Conservation (phyloP, 345 rosid species). For the Populus davidiana region DNA sequence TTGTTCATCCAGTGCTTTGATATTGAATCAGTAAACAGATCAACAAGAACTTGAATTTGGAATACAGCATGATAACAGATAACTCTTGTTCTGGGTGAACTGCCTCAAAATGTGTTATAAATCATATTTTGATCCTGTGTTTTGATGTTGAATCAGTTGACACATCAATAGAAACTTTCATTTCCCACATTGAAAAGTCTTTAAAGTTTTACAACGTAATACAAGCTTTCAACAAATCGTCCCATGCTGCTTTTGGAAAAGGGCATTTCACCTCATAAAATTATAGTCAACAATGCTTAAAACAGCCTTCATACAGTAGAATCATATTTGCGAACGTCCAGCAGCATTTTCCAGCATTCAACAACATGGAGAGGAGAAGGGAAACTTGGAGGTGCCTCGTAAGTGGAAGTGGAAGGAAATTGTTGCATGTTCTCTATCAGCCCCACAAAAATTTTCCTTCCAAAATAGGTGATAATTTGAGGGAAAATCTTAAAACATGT, state of each 20-base stretch:
- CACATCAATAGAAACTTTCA: neutral
- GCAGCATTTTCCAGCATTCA: neutral
- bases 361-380: neutral
- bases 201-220: neutral
- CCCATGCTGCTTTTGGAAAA: neutral
- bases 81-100: neutral
- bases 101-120: neutral
- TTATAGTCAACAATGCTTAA: neutral
- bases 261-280: neutral
- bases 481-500: neutral
- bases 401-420: neutral
- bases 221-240: neutral
- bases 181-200: neutral
- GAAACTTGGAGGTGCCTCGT: neutral
- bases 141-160: neutral
- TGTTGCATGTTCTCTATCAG: neutral
- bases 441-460: neutral
- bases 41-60: neutral
- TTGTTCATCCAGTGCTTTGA: neutral
- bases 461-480: neutral
- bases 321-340: neutral
- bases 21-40: neutral
- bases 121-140: neutral
- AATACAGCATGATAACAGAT: neutral
- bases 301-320: neutral